Evolutionary conservation across 306 rosid species (phyloP).

Genomic region (Dicorynia guianensis): DNA sequence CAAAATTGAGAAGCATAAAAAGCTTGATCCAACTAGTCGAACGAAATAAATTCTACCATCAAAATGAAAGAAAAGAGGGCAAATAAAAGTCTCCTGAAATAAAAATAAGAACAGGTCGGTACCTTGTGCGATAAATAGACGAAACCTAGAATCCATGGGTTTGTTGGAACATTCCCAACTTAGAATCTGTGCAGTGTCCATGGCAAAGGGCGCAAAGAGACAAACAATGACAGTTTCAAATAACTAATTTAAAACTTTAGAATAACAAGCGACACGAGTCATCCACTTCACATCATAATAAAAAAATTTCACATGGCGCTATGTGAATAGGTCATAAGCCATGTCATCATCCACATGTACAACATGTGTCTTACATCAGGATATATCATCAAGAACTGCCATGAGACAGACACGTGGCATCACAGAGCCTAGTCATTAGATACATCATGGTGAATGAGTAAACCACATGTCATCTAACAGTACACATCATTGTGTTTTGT

Average conservation of each 20-base stretch:
- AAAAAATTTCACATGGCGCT: too few relatives aligned
- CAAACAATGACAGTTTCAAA: constrained; percentile 21
- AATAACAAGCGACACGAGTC: too few relatives aligned
- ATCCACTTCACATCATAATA: too few relatives aligned
- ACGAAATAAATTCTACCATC: constrained; percentile 23
- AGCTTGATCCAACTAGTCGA: constrained; percentile 11
- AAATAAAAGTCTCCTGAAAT: neutral
- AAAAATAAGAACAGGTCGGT: neutral
- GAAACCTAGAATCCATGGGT: constrained; percentile 49
- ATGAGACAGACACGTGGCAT: too few relatives aligned
- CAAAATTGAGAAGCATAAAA: neutral
- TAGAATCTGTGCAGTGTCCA: constrained; percentile 43
- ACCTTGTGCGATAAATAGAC: constrained; percentile 45
- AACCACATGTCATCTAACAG: too few relatives aligned
- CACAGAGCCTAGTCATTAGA: too few relatives aligned
- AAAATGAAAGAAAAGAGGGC: neutral
- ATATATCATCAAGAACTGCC: too few relatives aligned
- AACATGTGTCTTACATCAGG: too few relatives aligned
- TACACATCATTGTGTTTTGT: too few relatives aligned
- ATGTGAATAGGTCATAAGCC: too few relatives aligned
- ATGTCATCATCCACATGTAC: too few relatives aligned
- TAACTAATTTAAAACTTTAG: neutral
- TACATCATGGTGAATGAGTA: too few relatives aligned
- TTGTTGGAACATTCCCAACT: constrained; percentile 47
- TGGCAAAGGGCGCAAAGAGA: constrained; percentile 41